Conservation (phyloP, 169 alveolate genomes). For the Perkinsus chesapeaki region DNA sequence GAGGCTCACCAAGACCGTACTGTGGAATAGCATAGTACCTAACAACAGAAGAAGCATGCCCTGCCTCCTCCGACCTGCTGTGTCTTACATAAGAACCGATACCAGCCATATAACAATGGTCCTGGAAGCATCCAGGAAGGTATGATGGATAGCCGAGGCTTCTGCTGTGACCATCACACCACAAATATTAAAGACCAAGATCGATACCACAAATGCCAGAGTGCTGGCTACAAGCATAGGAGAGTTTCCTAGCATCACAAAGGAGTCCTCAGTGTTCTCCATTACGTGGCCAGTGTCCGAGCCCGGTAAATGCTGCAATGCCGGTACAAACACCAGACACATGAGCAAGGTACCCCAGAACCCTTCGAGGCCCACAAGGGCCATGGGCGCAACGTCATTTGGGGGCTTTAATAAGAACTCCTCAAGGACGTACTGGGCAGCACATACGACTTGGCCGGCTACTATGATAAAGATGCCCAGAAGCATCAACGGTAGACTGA, state of each 20-base stretch:
- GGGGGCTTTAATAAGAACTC: slow-evolving; percentile 12
- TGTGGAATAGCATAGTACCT: neutral
- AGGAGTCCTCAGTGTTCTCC: slow-evolving; percentile 9
- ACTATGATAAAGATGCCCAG: neutral
- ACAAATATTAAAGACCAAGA: neutral
- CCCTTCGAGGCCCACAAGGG: slow-evolving; percentile 6
- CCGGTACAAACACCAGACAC: slow-evolving; percentile 1
- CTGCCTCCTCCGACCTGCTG: neutral
- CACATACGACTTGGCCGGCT: slow-evolving; percentile 6
- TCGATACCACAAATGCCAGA: neutral
- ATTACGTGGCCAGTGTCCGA: neutral
- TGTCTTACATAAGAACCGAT: neutral
- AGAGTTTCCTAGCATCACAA: neutral
- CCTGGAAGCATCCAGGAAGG: slow-evolving; percentile 9
- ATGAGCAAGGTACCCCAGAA: slow-evolving; percentile 6
- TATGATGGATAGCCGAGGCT: slow-evolving; percentile 12
- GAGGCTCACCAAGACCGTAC: neutral
- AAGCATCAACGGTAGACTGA: neutral
- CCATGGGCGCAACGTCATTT: slow-evolving; percentile 6
- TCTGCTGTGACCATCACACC: slow-evolving; percentile 12
- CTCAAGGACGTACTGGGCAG: slow-evolving; percentile 14
- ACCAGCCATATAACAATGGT: slow-evolving; percentile 6
- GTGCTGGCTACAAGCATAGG: neutral
- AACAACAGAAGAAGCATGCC: neutral
- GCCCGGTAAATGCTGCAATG: neutral